Conservation (phyloP, 305 asterid genomes). For the Nicotiana rustica region DNA sequence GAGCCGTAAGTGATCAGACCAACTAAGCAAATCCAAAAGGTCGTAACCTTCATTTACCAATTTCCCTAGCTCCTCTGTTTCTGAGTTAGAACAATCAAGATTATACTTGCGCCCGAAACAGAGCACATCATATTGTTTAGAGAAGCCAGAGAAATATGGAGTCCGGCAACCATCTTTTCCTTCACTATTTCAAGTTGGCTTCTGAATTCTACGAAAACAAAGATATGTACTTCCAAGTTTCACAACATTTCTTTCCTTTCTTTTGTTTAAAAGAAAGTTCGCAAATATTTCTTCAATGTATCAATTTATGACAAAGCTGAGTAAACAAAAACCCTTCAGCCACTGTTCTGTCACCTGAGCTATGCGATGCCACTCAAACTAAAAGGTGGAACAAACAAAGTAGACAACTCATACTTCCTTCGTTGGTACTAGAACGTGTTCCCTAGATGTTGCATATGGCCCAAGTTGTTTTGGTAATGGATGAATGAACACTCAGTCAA, state of each 20-base stretch:
- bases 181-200: not conserved
- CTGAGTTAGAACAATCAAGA: conserved; percentile 39
- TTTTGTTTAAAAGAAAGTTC: not conserved
- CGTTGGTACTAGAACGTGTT: too few species aligned
- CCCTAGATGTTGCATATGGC: too few species aligned
- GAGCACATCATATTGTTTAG: conserved; percentile 82
- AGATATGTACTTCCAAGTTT: not conserved
- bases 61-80: conserved; percentile 53
- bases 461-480: too few species aligned
- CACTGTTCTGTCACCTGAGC: not conserved
- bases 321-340: not conserved
- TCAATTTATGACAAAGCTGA: not conserved
- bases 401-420: too few species aligned
- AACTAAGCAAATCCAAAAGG: conserved; percentile 63
- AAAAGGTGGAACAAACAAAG: too few species aligned
- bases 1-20: conserved; percentile 60
- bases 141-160: conserved; percentile 49
- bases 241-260: not conserved
- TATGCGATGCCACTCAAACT: not conserved
- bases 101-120: conserved; percentile 61
- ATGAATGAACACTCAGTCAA: too few species aligned
- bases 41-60: conserved; percentile 76
- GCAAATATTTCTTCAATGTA: not conserved
- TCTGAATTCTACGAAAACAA: not conserved
- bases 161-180: too few species aligned